phyloP scores from a whole-genome alignment of 2,329 filamentous ascomycete species.

The Aspergillus niger region DNA sequence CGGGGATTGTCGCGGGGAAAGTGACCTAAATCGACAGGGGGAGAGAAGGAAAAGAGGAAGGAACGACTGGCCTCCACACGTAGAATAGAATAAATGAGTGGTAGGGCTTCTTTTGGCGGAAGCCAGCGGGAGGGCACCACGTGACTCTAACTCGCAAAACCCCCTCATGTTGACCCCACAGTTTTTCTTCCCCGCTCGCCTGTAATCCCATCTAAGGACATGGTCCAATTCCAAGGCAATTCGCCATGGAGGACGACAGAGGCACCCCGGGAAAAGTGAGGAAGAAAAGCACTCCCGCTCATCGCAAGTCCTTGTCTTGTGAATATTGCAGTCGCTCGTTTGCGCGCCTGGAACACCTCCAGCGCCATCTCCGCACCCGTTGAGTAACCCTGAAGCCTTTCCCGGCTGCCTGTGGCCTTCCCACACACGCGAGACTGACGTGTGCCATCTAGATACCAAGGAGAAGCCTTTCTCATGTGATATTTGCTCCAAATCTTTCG shows the following conservation, averaged over 20 bases:
- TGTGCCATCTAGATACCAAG: slow-evolving; percentile 46
- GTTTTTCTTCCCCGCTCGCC: slow-evolving; percentile 43
- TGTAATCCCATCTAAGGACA: slow-evolving; percentile 27
- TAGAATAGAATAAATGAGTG: not conserved
- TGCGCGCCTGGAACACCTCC: slow-evolving; percentile 53
- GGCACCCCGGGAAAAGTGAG: slow-evolving; percentile 38
- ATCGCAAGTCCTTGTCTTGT: slow-evolving; percentile 51
- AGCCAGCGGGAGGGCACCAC: slow-evolving; percentile 10
- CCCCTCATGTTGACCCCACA: slow-evolving; percentile 37
- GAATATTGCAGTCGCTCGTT: slow-evolving; percentile 53
- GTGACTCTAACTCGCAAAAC: slow-evolving; percentile 21
- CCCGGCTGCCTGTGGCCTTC: slow-evolving; percentile 12
- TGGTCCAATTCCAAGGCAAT: slow-evolving; percentile 28
- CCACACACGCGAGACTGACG: slow-evolving; percentile 24
- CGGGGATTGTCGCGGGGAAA: not conserved
- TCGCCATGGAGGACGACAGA: slow-evolving; percentile 45
- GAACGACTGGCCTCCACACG: not conserved
- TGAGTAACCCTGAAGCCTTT: slow-evolving; percentile 40
- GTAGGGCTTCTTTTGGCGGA: not conserved
- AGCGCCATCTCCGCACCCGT: slow-evolving; percentile 55
- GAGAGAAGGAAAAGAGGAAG: too few relatives aligned
- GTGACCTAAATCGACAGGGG: not conserved
- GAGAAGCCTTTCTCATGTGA: slow-evolving; percentile 54
- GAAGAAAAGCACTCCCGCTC: slow-evolving; percentile 43
- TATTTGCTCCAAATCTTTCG: slow-evolving; percentile 52